Base-by-base conservation (phyloP, 805 yeast species). In the Starmerella sp. region DNA sequence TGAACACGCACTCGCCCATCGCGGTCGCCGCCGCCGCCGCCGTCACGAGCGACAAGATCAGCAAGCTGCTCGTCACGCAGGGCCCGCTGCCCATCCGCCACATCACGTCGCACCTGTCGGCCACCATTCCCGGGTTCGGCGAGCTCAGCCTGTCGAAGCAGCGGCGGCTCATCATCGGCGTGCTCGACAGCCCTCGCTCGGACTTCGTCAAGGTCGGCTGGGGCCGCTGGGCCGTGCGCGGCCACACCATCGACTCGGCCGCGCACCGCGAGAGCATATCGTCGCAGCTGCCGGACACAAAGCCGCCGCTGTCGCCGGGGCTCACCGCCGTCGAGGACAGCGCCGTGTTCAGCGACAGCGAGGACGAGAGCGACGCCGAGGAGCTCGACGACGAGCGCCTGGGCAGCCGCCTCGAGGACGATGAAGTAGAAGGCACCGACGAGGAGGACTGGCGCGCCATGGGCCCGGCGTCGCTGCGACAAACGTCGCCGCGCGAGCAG, bases 371-470 rank as follows among this genome's bases (percentile, higher is more conserved):
- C 41, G 50, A 61, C 37, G 66, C n/a, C n/a, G n/a, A 61, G 9
- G 65, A 64, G 36, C 67, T 66, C 35, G 62, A 60, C 38, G 70
- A 66, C 54, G 48, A 31, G 22, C 11, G 22, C 5, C 22, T 30
- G 8, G 48, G 48, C 37, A 37, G 36, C 22, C 48, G 48, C 10
- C 41, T 46, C 29, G 48, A 45, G 29, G 71, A 68, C 29, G 38
- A 46, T 29, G 59, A 55, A 50, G 57, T 52, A 37, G 63, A 60
- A 37, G 58, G 87, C 64, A 91, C 98, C 0, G 98, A 91, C 68
- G 97, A 91, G 66, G 98, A 91, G 69, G 97, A 91, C 69, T 91
- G 98, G 98, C 85, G 82, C 58, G 72, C 88, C 0, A 83, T 90
- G 53, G 97, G 97, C 0, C 89, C 96, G 0, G 83, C 78, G 39